Evolutionary conservation across 2,329 filamentous ascomycete species (phyloP), one percentile per base, ranked within the genome.

Genomic region (Parafenestella ontariensis): DNA sequence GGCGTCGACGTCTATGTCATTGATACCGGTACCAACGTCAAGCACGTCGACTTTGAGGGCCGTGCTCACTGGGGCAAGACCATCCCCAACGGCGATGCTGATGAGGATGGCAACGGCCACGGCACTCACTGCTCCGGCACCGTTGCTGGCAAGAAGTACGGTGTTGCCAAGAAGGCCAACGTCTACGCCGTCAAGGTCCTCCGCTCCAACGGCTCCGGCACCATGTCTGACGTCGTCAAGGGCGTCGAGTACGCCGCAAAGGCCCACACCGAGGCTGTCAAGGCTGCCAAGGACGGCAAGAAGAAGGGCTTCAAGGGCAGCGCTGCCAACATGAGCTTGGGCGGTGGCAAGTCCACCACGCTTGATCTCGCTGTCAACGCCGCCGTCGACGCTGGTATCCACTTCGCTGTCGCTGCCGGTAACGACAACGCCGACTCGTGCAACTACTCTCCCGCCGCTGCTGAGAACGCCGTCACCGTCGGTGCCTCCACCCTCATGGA

Each of bases 71-170:
- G 95, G 95, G 95, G 95, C 76, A 95, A 96, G 87, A 99, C 95
- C 66, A 93, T 99, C 69, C 96, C 96, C 58, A 66, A 78, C 43
- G 88, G 88, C 58, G 93, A 99, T 75, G 88, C 85, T 46, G 95
- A 99, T 75, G 84, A 86, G 68, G 95, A 99, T 81, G 95, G 95
- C 78, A 99, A 99, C 72, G 95, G 95, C 59, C 95, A 99, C 83
- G 95, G 95, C 71, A 99, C 95, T 72, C 95, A 99, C 85, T 99
- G 95, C 88, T 98, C 95, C 62, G 95, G 95, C 70, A 99, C 96
- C 60, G 89, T 99, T 71, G 95, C 91, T 64, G 95, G 96, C 76
- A 96, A 95, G 87, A 97, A 96, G 84, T 99, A 96, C 76, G 95
- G 95, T 86, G 95, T 99, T 62, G 94, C 95, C 77, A 99, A 99